Percentiles rank a stretch among this genome's conserved stretches.
Evolutionary conservation across 306 rosid genomes (phyloP).

Genomic region (Rosa persica): DNA sequence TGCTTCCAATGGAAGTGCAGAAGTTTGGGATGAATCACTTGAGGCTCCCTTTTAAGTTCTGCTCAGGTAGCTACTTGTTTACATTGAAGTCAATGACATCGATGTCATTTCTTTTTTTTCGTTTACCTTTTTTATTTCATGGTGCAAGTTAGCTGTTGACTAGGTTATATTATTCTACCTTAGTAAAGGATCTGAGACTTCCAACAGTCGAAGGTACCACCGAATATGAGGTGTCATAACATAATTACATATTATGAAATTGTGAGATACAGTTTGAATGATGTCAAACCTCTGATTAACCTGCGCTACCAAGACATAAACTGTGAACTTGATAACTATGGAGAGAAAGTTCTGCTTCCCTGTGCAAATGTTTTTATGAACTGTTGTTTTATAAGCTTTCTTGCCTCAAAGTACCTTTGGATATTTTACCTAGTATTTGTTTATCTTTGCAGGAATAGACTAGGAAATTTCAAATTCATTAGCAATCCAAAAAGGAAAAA

Average conservation of each 20-base stretch:
- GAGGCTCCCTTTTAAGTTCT: conserved; percentile 88
- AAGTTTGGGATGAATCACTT: conserved; percentile 98
- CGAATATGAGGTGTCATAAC: too few species aligned
- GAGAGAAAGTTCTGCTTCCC: too few species aligned
- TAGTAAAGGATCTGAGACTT: too few species aligned
- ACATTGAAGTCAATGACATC: background rate
- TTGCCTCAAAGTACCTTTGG: background rate
- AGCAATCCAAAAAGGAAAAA: conserved; percentile 43
- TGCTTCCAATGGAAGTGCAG: conserved; percentile 99
- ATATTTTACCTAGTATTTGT: background rate
- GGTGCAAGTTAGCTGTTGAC: background rate
- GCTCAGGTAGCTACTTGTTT: conserved; percentile 21
- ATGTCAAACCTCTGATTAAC: too few species aligned
- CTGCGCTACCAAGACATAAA: too few species aligned
- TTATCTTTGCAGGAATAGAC: conserved; percentile 40
- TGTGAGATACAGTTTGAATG: background rate
- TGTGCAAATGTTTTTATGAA: too few species aligned
- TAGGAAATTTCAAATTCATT: conserved; percentile 26
- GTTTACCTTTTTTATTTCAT: background rate
- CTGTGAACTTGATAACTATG: too few species aligned
- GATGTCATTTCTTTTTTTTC: too few species aligned
- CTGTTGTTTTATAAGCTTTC: too few species aligned
- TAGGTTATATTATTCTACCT: too few species aligned
- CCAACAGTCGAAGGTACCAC: too few species aligned
- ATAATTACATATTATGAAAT: too few species aligned